phyloP scores from a whole-genome alignment of 2,329 filamentous ascomycete species.

The Penicillium sp. region DNA sequence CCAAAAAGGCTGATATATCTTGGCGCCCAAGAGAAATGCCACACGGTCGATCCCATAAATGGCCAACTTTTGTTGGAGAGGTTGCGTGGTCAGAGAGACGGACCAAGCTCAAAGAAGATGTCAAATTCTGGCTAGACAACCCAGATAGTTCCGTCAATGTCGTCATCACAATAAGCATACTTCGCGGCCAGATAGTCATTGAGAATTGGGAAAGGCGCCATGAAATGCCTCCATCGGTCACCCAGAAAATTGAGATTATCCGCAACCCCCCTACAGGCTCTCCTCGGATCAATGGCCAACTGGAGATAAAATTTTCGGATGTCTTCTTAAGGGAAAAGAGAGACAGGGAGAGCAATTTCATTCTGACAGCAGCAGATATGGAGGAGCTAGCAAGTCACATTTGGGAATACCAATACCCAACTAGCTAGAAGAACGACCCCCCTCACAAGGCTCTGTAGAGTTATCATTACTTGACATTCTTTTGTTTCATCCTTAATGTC shows the following conservation, averaged over 20 bases:
- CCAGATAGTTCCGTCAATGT: slow-evolving; percentile 6
- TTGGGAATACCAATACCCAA: not conserved
- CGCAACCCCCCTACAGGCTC: not conserved
- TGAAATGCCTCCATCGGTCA: not conserved
- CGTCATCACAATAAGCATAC: slow-evolving; percentile 9
- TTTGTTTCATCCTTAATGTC: too few relatives aligned
- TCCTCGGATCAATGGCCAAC: not conserved
- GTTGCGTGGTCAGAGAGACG: slow-evolving; percentile 10
- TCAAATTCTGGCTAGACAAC: slow-evolving; percentile 10
- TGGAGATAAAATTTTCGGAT: slow-evolving; percentile 4
- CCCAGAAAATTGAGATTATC: slow-evolving; percentile 6
- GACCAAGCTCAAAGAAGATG: slow-evolving; percentile 3
- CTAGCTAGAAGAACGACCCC: too few relatives aligned
- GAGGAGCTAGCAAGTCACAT: slow-evolving; percentile 4
- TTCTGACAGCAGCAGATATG: slow-evolving; percentile 1
- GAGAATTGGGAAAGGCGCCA: not conserved
- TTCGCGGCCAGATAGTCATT: slow-evolving; percentile 2
- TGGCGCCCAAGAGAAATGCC: slow-evolving; percentile 6
- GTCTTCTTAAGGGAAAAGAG: not conserved
- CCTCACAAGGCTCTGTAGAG: too few relatives aligned
- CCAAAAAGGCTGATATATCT: slow-evolving; percentile 6
- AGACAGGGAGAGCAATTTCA: not conserved
- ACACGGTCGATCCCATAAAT: slow-evolving; percentile 3
- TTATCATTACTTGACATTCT: too few relatives aligned
- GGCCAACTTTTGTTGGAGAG: slow-evolving; percentile 15